phyloP scores from a whole-genome alignment of 148 eudicot species.

The Dysphania ambrosioides region DNA sequence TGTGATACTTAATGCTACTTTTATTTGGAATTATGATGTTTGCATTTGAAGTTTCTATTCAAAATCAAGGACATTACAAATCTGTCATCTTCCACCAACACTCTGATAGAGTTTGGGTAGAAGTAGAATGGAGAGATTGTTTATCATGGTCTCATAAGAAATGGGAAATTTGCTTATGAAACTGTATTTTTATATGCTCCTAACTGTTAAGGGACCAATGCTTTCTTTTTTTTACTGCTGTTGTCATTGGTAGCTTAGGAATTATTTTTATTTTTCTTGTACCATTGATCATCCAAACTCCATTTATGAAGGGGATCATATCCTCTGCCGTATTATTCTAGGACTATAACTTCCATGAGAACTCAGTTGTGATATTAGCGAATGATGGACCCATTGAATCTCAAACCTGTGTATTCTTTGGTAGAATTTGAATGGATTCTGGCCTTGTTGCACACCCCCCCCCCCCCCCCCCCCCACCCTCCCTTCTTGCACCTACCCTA shows the following conservation, averaged over 20 bases:
- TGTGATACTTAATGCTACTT: constrained; percentile 9
- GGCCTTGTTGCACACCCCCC: background rate
- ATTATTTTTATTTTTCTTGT: background rate
- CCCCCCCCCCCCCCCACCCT: too few species aligned
- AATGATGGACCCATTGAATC: too few species aligned
- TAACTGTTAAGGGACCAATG: too few species aligned
- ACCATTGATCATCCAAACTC: background rate
- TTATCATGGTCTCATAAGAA: background rate
- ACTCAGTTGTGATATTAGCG: background rate
- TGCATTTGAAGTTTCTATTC: background rate
- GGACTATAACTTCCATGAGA: background rate
- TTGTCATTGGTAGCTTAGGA: background rate
- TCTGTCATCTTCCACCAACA: too few species aligned
- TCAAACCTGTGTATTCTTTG: too few species aligned
- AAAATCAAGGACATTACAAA: background rate
- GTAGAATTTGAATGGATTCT: background rate
- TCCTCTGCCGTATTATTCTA: background rate
- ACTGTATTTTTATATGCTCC: background rate
- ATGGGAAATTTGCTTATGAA: background rate
- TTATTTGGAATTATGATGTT: background rate
- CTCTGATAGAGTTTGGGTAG: background rate
- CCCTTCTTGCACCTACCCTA: background rate
- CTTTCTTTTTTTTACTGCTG: background rate
- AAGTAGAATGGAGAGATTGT: too few species aligned
- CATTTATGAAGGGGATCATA: background rate